Conservation (phyloP, 495 filamentous ascomycete species). For the Tetracladium setigerum region DNA sequence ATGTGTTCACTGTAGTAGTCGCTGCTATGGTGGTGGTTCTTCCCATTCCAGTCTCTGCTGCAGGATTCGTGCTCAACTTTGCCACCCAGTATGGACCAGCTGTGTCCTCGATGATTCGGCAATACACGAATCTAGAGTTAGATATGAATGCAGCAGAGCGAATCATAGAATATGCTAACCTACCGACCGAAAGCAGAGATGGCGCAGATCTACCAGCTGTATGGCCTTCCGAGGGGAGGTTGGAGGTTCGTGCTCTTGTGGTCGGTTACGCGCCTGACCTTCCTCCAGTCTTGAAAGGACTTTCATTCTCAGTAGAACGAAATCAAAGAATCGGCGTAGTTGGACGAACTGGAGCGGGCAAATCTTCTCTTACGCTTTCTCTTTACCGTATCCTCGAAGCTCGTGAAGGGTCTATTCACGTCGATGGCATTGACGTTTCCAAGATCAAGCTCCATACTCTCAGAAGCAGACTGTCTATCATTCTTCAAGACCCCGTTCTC, state of each 20-base stretch:
- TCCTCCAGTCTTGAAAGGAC: slow-evolving; percentile 65
- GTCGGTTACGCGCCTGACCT: slow-evolving; percentile 72
- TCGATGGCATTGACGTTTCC: slow-evolving; percentile 72
- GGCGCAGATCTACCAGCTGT: slow-evolving; percentile 59
- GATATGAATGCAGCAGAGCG: slow-evolving; percentile 83
- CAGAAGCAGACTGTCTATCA: slow-evolving; percentile 70
- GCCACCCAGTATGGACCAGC: slow-evolving; percentile 46
- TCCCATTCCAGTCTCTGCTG: slow-evolving; percentile 63
- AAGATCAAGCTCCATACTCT: slow-evolving; percentile 67
- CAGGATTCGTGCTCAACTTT: slow-evolving; percentile 68
- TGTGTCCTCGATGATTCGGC: slow-evolving; percentile 53
- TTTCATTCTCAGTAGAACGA: slow-evolving; percentile 60
- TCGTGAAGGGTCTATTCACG: slow-evolving; percentile 57
- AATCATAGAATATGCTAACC: slow-evolving; percentile 70
- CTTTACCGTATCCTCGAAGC: slow-evolving; percentile 81
- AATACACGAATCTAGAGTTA: slow-evolving; percentile 53
- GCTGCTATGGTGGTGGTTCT: slow-evolving; percentile 54
- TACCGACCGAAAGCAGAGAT: slow-evolving; percentile 59
- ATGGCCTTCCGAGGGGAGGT: slow-evolving; percentile 71
- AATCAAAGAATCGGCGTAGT: slow-evolving; percentile 78
- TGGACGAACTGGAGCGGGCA: slow-evolving; percentile 81
- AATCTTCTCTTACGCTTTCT: slow-evolving; percentile 75
- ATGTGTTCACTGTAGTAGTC: slow-evolving; percentile 60
- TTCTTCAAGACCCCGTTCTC: slow-evolving; percentile 79
- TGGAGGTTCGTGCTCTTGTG: slow-evolving; percentile 66